Base-by-base conservation (phyloP, 2,329 filamentous ascomycete genomes). In the Ceratocystis ficicola region DNA sequence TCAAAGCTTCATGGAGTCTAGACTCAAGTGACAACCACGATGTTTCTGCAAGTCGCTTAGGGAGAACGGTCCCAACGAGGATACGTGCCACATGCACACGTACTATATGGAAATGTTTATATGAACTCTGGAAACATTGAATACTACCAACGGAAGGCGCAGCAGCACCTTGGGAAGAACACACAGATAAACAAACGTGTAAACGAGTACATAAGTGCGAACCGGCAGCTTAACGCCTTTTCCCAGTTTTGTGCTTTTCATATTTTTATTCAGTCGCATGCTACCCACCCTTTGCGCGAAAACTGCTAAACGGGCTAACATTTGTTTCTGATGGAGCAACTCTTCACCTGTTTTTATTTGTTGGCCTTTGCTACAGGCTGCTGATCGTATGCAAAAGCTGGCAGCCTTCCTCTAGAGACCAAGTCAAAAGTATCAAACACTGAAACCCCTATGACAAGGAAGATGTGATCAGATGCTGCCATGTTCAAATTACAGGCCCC, bases 11-110 rank as follows among this genome's bases (percentile, higher is more conserved):
- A 41, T 32, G 5, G n/a, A 30, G 52, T 17, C 25, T 12, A 30
- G 52, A 22, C 28, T 57, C 52, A 57, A 57, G 52, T 57, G 52
- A 57, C 52, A 57, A 30, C 52, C 52, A 57, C 17, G 22, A 57
- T 57, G 20, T 57, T 57, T 57, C 22, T 57, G 22, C 52, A 57
- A 57, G 52, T 57, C 10, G 52, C 52, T n/a, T 41, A 30, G 25
- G 3, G 28, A 30, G 52, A 57, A 57, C 52, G 52, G 52, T 6
- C 17, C 22, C 17, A 30, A 30, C 22, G 5, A 32, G 30, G 52
- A 57, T 22, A 57, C 52, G 52, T 57, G 52, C 52, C 25, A 22
- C 22, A 57, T 12, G 10, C 22, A 30, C 22, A 30, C 30, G 20
- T n/a, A 57, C 52, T 30, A 57, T 57, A 57, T 22, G 10, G 6